Base-by-base conservation (phyloP, 2,329 filamentous ascomycete genomes). In the Penicillium concentricum region DNA sequence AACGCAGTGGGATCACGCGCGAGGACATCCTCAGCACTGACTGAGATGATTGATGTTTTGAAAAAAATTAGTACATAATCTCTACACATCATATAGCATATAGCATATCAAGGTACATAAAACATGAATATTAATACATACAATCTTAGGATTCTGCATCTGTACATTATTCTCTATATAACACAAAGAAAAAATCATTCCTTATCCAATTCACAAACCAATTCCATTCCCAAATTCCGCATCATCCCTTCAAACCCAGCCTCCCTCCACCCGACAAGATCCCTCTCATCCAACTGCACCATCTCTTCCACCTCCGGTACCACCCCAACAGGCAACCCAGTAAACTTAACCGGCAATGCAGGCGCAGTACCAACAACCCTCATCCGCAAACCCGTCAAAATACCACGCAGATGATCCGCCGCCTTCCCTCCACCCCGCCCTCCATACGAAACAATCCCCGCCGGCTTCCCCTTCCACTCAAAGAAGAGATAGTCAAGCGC, bases 1-100 rank as follows among this genome's bases (percentile, higher is more conserved):
- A 96, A 43, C 81, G 90, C 48, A 92, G 90, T 68, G 91, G 91
- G 1, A 95, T 96, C 66, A 71, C 78, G 34, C 67, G 73, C 52
- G 73, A 76, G 32, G 77, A 79, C 61, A 72, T 77, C 56, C 46
- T 69, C 28, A 24, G 2, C 16, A 43, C 32, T 28, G 9, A 49
- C 34, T 49, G 34, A 28, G 46, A 38, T 37, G 51, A 64, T 38
- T 57, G 54, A 56, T 16, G 8, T 22, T 44, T 43, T 8, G 44
- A 44, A 30, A 44, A 30, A 26, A 28, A 10, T 13, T 2, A 41
- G 39, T 51, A 49, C 9, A 16, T 46, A 35, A 46, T 26, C 5
- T 51, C 6, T 16, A 18, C 5, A 35, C 6, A 32, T 10, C 22
- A 18, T 51, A 20, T 32, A 35, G 32, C 15, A 32, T 51, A 20